Evolutionary conservation across 164 flowering plant genomes (phyloP), one percentile per base, ranked within the genome.

Genomic region (Macadamia integrifolia): DNA sequence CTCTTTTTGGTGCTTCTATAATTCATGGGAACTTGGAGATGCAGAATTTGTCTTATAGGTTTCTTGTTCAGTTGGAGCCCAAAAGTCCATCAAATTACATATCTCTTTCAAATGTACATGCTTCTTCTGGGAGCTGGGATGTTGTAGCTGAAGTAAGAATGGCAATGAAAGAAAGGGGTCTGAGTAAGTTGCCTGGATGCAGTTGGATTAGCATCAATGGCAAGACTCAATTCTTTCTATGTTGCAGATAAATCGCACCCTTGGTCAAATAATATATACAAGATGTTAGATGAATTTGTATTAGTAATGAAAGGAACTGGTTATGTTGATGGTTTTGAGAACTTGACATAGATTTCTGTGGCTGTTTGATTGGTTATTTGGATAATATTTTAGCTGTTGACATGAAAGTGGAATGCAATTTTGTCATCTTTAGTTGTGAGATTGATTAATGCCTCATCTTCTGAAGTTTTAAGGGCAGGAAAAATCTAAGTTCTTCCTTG

Each of bases 191-290:
- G 40, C 86, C 94, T 31, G 97, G 94, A 17, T 85, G 88, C 75
- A 91, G 97, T 79, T 91, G 96, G 96, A 82, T 90, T 57, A 80
- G 62, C 66, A 71, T 86, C 53, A 75, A 76, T 66, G 61, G 77
- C 64, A 59, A 66, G 56, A 81, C 82, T 30, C 87, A 84, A 23
- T 70, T 75, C 78, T 64, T 88, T 90, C 60, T 74, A 65, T 74
- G 91, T 77, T 62, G 85, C 89, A 30, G 91, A 87, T 74, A 83
- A 81, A 69, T 71, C 77, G 18, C 92, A 86, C 76, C 84, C 84
- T 30, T 71, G 72, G 71, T 69, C 83, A 2, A 63, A 61, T 57
- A 53, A 66, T 49, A 81, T 86, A 49, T 78, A 87, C 68, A 71
- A 76, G 58, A 76, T 83, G 76, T 76, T 87, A 40, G 77, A 82